Percentiles rank a stretch among this genome's conserved stretches.
phyloP scores from a whole-genome alignment of 768 basidiomycete species.

The Boletus tylopilopsis region DNA sequence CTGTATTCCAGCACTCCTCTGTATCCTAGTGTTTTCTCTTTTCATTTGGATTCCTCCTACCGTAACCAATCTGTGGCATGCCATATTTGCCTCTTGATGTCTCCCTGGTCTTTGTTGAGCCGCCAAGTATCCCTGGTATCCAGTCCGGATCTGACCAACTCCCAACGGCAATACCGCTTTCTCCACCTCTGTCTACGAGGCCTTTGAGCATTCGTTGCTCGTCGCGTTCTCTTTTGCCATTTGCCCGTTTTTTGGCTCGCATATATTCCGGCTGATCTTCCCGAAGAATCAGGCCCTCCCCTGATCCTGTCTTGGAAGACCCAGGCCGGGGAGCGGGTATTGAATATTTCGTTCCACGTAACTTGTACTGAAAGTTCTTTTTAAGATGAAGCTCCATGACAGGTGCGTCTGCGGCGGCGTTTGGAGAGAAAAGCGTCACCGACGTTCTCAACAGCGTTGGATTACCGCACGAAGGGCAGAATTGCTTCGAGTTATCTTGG shows the following conservation, averaged over 20 bases:
- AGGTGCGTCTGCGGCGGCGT: conserved; percentile 56
- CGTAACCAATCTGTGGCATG: conserved; percentile 84
- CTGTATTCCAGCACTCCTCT: conserved; percentile 15
- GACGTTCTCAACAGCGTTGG: conserved; percentile 87
- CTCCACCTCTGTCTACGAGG: conserved; percentile 47
- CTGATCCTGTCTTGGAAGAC: conserved; percentile 76
- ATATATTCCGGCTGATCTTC: conserved; percentile 91
- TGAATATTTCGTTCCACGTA: conserved; percentile 87
- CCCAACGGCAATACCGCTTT: conserved; percentile 51
- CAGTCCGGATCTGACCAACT: conserved; percentile 97
- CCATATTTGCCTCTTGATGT: conserved; percentile 51
- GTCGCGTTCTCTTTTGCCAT: conserved; percentile 71
- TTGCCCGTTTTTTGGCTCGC: conserved; percentile 74
- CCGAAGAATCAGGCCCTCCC: conserved; percentile 81
- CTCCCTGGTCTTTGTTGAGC: conserved; percentile 73
- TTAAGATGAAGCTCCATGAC: conserved; percentile 89
- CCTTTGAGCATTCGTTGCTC: conserved; percentile 65
- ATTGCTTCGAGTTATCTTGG: conserved; percentile 91
- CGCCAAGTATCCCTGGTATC: conserved; percentile 76
- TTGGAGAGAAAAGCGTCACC: conserved; percentile 74
- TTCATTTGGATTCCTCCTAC: conserved; percentile 89
- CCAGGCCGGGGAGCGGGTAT: conserved; percentile 91
- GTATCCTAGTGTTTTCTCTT: conserved; percentile 44
- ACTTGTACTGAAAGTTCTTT: conserved; percentile 90
- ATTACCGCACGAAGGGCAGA: conserved; percentile 97